Percentiles rank a stretch among this genome's conserved stretches.
phyloP scores from a whole-genome alignment of 495 filamentous ascomycete species.

The Trichoderma asperelloides region DNA sequence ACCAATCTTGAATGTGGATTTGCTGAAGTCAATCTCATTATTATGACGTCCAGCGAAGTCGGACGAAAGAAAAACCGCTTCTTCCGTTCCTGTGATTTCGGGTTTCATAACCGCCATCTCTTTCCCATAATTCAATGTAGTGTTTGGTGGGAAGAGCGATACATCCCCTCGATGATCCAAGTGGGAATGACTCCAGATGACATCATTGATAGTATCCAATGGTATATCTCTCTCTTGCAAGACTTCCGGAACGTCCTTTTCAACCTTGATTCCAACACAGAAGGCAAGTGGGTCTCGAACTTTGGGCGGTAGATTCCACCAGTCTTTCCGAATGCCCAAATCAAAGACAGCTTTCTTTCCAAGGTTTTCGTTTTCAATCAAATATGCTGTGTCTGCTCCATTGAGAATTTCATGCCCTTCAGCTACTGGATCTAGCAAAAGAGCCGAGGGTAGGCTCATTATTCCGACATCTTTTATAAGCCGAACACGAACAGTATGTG shows the following conservation, averaged over 20 bases:
- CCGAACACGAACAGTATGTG: neutral
- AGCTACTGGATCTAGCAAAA: neutral
- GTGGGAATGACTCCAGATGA: slow-evolving; percentile 54
- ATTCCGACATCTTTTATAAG: neutral
- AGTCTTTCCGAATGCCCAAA: slow-evolving; percentile 48
- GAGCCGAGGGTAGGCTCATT: neutral
- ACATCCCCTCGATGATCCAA: slow-evolving; percentile 54
- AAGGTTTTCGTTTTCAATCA: neutral
- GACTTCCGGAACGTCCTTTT: slow-evolving; percentile 42
- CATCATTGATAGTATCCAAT: slow-evolving; percentile 39
- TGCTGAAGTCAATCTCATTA: slow-evolving; percentile 36
- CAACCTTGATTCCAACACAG: slow-evolving; percentile 25
- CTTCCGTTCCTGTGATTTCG: slow-evolving; percentile 39
- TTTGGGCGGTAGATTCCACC: slow-evolving; percentile 26
- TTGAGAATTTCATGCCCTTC: neutral
- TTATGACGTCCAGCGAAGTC: slow-evolving; percentile 34
- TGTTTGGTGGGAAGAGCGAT: slow-evolving; percentile 38
- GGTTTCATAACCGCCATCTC: slow-evolving; percentile 40
- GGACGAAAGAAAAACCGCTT: slow-evolving; percentile 31
- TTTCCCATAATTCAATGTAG: slow-evolving; percentile 47
- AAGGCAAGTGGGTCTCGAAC: slow-evolving; percentile 16
- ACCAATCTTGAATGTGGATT: slow-evolving; percentile 31
- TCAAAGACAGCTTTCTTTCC: slow-evolving; percentile 39
- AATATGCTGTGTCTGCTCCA: neutral
- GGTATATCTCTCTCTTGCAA: slow-evolving; percentile 38